Conservation (phyloP, 306 rosid species). For the Fragaria nilgerrensis region DNA sequence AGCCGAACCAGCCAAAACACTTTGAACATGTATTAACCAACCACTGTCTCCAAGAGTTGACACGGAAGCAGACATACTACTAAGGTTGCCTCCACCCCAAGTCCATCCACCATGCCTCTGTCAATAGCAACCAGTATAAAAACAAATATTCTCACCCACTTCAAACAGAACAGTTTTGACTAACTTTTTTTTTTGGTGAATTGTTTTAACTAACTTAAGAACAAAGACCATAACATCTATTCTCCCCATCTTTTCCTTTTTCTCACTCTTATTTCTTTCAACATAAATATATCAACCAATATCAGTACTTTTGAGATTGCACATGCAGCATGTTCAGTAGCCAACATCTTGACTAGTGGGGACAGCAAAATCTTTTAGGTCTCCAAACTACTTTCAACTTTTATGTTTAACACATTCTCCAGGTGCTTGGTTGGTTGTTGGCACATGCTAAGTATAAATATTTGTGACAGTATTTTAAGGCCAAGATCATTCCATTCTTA, state of each 20-base stretch:
- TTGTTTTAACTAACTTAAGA: constrained; percentile 2
- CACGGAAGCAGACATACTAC: constrained; percentile 98
- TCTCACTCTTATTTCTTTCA: not conserved
- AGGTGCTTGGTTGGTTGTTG: not conserved
- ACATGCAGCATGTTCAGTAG: not conserved
- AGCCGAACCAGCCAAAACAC: constrained; percentile 90
- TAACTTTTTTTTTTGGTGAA: not conserved
- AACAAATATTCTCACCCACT: not conserved
- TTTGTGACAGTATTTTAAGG: not conserved
- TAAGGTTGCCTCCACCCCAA: constrained; percentile 99
- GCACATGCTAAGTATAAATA: not conserved
- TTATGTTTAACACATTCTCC: not conserved
- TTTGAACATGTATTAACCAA: constrained; percentile 87
- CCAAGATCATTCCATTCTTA: not conserved
- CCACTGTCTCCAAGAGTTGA: constrained; percentile 96
- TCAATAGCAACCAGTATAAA: constrained; percentile 11
- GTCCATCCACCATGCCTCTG: constrained; percentile 97
- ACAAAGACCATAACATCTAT: constrained; percentile 19
- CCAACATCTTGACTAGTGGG: not conserved
- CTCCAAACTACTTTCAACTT: constrained; percentile 1
- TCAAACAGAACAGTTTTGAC: not conserved
- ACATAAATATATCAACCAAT: not conserved
- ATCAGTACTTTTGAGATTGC: not conserved
- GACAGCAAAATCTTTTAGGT: not conserved
- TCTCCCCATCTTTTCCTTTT: constrained; percentile 4